A percentile compares a stretch with the other conserved stretches of the same genome.
phyloP scores from a whole-genome alignment of 768 basidiomycete genomes.

The Lentinula sp. region DNA sequence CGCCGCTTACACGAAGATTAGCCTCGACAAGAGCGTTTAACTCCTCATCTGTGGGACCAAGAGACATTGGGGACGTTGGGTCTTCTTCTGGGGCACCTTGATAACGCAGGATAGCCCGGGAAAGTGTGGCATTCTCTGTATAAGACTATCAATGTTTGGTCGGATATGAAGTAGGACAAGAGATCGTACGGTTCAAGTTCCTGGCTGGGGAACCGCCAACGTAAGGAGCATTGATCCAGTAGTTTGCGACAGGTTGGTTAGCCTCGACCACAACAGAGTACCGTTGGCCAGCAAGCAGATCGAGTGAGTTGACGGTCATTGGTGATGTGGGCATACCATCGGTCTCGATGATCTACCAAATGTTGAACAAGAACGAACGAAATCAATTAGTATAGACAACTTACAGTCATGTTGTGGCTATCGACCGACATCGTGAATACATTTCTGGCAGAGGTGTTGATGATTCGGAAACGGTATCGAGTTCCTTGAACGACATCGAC shows the following conservation, averaged over 20 bases:
- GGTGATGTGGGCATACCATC: constrained; percentile 27
- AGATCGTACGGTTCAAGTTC: constrained; percentile 25
- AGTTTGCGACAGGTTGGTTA: constrained; percentile 29
- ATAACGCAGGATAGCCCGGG: constrained; percentile 33
- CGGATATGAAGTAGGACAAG: neutral
- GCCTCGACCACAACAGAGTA: constrained; percentile 17
- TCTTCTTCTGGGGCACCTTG: constrained; percentile 25
- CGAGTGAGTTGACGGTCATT: neutral
- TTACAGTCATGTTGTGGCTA: constrained; percentile 28
- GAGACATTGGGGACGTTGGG: constrained; percentile 24
- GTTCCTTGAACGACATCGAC: constrained; percentile 23
- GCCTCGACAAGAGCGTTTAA: constrained; percentile 5
- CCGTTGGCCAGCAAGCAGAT: constrained; percentile 12
- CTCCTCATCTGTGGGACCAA: constrained; percentile 8
- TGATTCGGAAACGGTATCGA: constrained; percentile 41
- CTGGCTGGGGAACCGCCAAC: constrained; percentile 22
- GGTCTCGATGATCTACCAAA: constrained; percentile 28
- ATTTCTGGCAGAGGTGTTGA: constrained; percentile 32
- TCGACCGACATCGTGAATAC: constrained; percentile 33
- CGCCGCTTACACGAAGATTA: constrained; percentile 8
- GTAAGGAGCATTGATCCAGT: constrained; percentile 36
- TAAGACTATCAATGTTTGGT: neutral
- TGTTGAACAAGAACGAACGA: constrained; percentile 7
- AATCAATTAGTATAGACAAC: constrained; percentile 7
- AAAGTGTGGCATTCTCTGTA: constrained; percentile 21